Base-by-base conservation (phyloP, 179 eudicot species). In the Beta lomatogona region DNA sequence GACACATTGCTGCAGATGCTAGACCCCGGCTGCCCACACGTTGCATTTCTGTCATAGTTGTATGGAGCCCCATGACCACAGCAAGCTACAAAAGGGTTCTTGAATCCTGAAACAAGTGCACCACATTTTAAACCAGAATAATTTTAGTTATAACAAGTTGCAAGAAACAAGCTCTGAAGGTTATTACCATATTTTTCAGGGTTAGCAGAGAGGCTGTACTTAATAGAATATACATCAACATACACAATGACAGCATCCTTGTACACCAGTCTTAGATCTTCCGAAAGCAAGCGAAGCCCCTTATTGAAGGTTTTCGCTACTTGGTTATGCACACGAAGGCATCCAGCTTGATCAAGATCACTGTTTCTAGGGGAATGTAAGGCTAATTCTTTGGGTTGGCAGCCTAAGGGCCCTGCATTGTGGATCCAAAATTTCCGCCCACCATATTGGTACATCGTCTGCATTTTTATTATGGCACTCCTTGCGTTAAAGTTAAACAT, bases 371-470 rank as follows among this genome's bases (percentile, higher is more conserved):
- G 87, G 25, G 85, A 85, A 36, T 85, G 82, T 12, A 85, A 48
- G 7, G 89, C 92, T 4, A 92, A 84, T 79, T 89, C 86, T 87
- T 86, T 86, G 14, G 92, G 92, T 4, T 83, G 83, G 65, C 92
- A 90, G 1, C 95, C 93, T 65, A 87, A 65, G 46, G 94, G 94
- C 19, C 91, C 92, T 8, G 88, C 86, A 81, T 87, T 86, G 67
- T 90, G 91, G 64, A 91, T 82, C 94, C 93, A 90, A 12, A 90
- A 89, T 19, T 85, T 90, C 60, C 86, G 82, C 28, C 87, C 94
- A 28, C 94, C 93, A 41, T 82, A 73, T 65, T 80, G 71, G 73
- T 90, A 90, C 50, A 91, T 44, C 36, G 58, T 85, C 94, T 91
- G 67, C 57, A 76, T 79, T 25, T 41, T 11, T 13, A 76, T 21